Evolutionary conservation across 306 rosid genomes (phyloP), one percentile per base, ranked within the genome.

Genomic region (Erythrophleum fordii): DNA sequence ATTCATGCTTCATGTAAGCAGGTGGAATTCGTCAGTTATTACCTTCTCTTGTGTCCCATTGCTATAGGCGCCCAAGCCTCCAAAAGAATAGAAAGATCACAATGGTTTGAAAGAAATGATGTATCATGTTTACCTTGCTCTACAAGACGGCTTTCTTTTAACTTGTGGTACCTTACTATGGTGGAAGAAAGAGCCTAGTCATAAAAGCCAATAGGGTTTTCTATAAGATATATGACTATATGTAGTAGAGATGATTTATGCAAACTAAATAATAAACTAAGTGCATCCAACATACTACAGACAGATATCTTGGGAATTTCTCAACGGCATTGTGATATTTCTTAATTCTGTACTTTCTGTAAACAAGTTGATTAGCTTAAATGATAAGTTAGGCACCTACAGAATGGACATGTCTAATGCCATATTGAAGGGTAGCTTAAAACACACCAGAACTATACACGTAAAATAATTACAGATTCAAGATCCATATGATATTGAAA

Each of bases 1-100:
- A 76, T 75, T 82, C 11, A 60, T 65, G 59, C 41, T 31, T 66
- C 74, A 59, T 31, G 11, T 52, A 71, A 52, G 14, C 78, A 72
- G n/a, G 26, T 56, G 11, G 62, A 73, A 74, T 60, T 22, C 70
- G 52, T 79, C 45, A 66, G 67, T 23, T 18, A 86, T 67, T 77
- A 95, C 99, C 97, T 91, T 87, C 87, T 90, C 87, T 95, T 93
- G 80, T 93, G 88, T 87, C 97, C 99, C 95, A 93, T 84, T 16
- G 94, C 90, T 80, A 95, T 77, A 73, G 97, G 99, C 83, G 83
- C 91, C 99, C 97, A 91, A 74, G 97, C 97, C 88, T 95, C 94
- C 86, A 89, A 77, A 73, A 93, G 95, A 84, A 87, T 61, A 64
- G 91, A 85, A 23, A 85, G 75, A 87, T 83, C 82, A 45, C 39